A percentile compares a stretch with the other conserved stretches of the same genome.
Evolutionary conservation across 2,329 filamentous ascomycete species (phyloP).

Genomic region (Dothideomycetes sp.): DNA sequence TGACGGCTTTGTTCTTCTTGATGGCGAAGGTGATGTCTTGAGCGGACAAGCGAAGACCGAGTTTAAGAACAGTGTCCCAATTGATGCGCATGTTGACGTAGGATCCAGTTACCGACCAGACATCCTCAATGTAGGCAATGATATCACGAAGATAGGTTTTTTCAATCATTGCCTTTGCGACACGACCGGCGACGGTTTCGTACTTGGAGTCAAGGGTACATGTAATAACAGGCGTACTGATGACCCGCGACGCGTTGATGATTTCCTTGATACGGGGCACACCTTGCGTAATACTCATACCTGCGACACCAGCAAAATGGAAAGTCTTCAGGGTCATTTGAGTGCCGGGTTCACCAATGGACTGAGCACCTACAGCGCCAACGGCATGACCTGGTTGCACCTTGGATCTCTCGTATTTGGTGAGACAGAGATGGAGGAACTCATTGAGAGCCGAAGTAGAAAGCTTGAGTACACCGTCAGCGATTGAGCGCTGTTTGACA

Average conservation of each 20-base stretch:
- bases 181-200: slow-evolving; percentile 69
- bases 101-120: slow-evolving; percentile 68
- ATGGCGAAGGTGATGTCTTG: slow-evolving; percentile 70
- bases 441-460: slow-evolving; percentile 61
- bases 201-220: slow-evolving; percentile 72
- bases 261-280: slow-evolving; percentile 99
- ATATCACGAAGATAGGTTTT: slow-evolving; percentile 85
- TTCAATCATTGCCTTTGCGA: slow-evolving; percentile 89
- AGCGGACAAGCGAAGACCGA: slow-evolving; percentile 71
- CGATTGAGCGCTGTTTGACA: slow-evolving; percentile 24
- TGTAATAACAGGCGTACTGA: slow-evolving; percentile 87
- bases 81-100: slow-evolving; percentile 78
- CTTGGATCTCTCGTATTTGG: slow-evolving; percentile 83
- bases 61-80: slow-evolving; percentile 63
- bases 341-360: slow-evolving; percentile 94
- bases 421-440: slow-evolving; percentile 75
- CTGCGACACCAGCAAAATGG: slow-evolving; percentile 98
- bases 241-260: slow-evolving; percentile 91
- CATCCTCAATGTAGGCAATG: slow-evolving; percentile 73
- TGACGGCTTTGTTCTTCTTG: slow-evolving; percentile 71
- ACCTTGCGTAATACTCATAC: slow-evolving; percentile 99
- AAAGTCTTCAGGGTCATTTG: slow-evolving; percentile 99
- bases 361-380: slow-evolving; percentile 91
- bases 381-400: slow-evolving; percentile 94
- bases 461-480: slow-evolving; percentile 73